Evolutionary conservation across 306 rosid genomes (phyloP).

Genomic region (Cicer yamashitae): DNA sequence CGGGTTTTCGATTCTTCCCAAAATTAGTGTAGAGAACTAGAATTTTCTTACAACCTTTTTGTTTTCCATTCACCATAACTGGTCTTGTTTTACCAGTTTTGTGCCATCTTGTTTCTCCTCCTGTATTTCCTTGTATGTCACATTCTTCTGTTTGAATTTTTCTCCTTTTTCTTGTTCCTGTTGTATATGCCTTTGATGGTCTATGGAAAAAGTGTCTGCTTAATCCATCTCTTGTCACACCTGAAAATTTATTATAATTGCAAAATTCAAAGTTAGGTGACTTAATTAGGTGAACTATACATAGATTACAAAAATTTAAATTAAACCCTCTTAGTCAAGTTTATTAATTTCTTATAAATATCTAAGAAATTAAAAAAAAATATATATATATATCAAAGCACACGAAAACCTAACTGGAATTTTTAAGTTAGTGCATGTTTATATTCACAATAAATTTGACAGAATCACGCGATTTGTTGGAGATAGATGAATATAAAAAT

Average conservation of each 20-base stretch:
- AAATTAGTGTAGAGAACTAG: conserved; percentile 91
- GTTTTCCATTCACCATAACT: conserved; percentile 85
- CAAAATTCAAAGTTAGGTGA: conserved; percentile 61
- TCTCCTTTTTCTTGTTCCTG: conserved; percentile 95
- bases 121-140: conserved; percentile 48
- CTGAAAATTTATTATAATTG: conserved; percentile 41
- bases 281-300: conserved; percentile 62
- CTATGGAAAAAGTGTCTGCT: conserved; percentile 96
- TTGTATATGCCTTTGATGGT: conserved; percentile 97
- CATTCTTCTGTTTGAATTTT: conserved; percentile 91
- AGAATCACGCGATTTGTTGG: too few relatives aligned
- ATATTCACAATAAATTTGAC: too few relatives aligned
- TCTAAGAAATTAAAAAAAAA: background rate
- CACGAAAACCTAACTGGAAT: background rate
- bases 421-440: too few relatives aligned
- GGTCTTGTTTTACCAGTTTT: conserved; percentile 96
- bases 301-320: background rate
- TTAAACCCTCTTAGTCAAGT: background rate
- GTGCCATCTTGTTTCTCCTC: conserved; percentile 97
- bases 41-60: conserved; percentile 95
- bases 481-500: too few relatives aligned
- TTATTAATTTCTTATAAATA: background rate
- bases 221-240: conserved; percentile 91
- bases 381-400: background rate
- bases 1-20: conserved; percentile 91